phyloP scores from a whole-genome alignment of 2,329 filamentous ascomycete species.

The Neofusicoccum kwambonambiense region DNA sequence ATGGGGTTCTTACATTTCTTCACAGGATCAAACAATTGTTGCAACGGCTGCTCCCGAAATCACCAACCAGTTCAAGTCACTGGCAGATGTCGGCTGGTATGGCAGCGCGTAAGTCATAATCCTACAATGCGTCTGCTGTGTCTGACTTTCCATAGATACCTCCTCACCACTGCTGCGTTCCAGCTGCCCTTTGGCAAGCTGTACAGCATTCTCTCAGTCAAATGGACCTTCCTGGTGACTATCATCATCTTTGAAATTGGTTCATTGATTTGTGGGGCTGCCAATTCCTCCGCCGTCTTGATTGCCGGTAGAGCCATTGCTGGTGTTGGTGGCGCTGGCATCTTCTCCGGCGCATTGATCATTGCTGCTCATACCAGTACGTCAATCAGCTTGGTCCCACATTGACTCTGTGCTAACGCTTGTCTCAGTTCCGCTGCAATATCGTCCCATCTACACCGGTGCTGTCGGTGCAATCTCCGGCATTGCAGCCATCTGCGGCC shows the following conservation, averaged over 20 bases:
- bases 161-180: constrained; percentile 43
- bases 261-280: constrained; percentile 53
- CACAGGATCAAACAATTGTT: constrained; percentile 25
- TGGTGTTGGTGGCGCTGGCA: constrained; percentile 51
- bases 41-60: constrained; percentile 31
- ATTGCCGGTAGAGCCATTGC: constrained; percentile 53
- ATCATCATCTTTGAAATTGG: constrained; percentile 52
- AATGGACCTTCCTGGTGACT: constrained; percentile 50
- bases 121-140: background rate
- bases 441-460: constrained; percentile 14
- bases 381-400: background rate
- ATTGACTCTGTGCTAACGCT: background rate
- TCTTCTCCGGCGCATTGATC: constrained; percentile 40
- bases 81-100: constrained; percentile 29
- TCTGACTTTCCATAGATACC: constrained; percentile 35
- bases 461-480: constrained; percentile 20
- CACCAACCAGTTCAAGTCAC: constrained; percentile 27
- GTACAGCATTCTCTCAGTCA: constrained; percentile 59
- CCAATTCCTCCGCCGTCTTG: constrained; percentile 47
- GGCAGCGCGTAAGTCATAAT: constrained; percentile 37
- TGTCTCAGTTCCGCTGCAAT: constrained; percentile 9
- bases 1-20: background rate
- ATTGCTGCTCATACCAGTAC: constrained; percentile 7
- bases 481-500: constrained; percentile 25
- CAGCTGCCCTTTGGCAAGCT: constrained; percentile 55